Percentiles rank a stretch among this genome's conserved stretches.
Conservation (phyloP, 768 basidiomycete genomes). For the Tulasnella sp. region DNA sequence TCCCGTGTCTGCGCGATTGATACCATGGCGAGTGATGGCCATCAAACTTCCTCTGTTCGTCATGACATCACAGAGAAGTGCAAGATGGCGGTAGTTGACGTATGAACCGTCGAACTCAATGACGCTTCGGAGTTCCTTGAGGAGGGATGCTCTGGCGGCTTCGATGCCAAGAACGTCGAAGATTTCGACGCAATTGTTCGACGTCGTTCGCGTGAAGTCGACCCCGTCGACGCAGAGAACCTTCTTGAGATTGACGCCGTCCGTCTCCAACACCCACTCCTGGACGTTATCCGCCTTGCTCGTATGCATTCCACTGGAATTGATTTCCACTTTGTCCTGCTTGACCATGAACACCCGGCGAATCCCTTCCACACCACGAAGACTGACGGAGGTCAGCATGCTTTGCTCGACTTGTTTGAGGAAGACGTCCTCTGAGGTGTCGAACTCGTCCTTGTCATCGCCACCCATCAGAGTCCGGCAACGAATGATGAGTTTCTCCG, state of each 20-base stretch:
- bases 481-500: conserved; percentile 92
- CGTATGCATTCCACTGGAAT: conserved; percentile 49
- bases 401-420: conserved; percentile 91
- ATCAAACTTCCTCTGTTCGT: conserved; percentile 89
- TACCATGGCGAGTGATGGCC: conserved; percentile 99
- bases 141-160: conserved; percentile 86
- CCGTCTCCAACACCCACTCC: conserved; percentile 97
- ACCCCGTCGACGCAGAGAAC: conserved; percentile 95
- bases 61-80: conserved; percentile 96
- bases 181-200: conserved; percentile 93
- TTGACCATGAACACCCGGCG: conserved; percentile 87
- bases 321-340: conserved; percentile 64
- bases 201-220: conserved; percentile 85
- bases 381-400: conserved; percentile 87
- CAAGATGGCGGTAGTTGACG: conserved; percentile 96
- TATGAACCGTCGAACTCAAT: conserved; percentile 99
- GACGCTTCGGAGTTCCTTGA: conserved; percentile 87
- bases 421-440: conserved; percentile 81
- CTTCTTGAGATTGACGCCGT: conserved; percentile 89
- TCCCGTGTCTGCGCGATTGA: conserved; percentile 98
- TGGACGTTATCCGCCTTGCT: conserved; percentile 44
- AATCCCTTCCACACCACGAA: conserved; percentile 88
- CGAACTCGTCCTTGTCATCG: conserved; percentile 74
- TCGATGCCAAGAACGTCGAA: conserved; percentile 95
- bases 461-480: conserved; percentile 80